Evolutionary conservation across 2,329 filamentous ascomycete species (phyloP), one percentile per base, ranked within the genome.

Genomic region (Colletotrichum tropicicola): DNA sequence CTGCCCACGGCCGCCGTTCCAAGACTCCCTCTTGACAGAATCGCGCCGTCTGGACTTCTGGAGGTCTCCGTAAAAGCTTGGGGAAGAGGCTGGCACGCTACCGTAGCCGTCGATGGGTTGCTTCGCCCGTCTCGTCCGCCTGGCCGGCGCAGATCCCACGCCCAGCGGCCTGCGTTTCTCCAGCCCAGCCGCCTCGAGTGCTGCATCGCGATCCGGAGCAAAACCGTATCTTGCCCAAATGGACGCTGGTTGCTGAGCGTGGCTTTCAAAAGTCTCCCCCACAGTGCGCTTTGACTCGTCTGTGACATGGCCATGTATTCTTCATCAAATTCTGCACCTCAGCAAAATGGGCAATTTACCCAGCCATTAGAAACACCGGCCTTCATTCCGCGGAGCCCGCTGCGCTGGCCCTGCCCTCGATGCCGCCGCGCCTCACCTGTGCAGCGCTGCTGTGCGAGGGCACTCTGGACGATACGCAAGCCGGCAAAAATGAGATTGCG

Each of bases 241-340:
- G 30, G 30, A 28, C 37, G 17, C 48, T 53, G 47, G 9, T 30
- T n/a, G 21, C 17, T 41, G n/a, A 27, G 8, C 17, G 23, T 39
- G 54, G 44, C 37, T 59, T 41, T 23, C 27, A n/a, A 23, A 53
- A 6, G 19, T 27, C 8, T 61, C 13, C 37, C 45, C 51, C 30
- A 56, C 48, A 47, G n/a, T 41, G 59, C 59, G 59, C 59, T 65
- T 57, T 64, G 63, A 64, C 63, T 37, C 43, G 37, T 52, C 45
- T 54, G 59, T 48, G 52, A 58, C 28, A 51, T 37, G 21, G 25
- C 48, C 43, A 28, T 21, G 44, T 51, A 41, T 59, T 21, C 25
- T 23, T 32, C 61, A 56, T 25, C 41, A 37, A 23, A 65, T 32
- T 23, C 43, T 35, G 15, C 23, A 17, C 10, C 39, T 12, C 39